Base-by-base conservation (phyloP, 2,329 filamentous ascomycete genomes). In the Curvularia lunata region DNA sequence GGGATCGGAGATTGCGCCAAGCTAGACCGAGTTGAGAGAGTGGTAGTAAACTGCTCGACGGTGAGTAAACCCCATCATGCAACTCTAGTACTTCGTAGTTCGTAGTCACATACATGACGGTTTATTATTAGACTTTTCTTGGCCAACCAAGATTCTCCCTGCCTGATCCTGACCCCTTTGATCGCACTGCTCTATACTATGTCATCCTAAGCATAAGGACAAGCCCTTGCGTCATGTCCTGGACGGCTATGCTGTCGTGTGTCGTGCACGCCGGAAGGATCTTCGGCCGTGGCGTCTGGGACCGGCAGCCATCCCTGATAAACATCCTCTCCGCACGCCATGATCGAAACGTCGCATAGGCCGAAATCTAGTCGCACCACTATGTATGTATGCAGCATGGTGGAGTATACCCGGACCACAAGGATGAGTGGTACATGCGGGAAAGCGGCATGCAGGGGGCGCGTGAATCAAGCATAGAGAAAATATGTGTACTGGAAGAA, bases 1-100 rank as follows among this genome's bases (percentile, higher is more conserved):
- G 41, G 41, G 41, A 43, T 43, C 41, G 41, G 41, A 43, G 41
- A 43, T 43, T 43, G 41, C 41, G 23, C 41, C 41, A 16, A 23
- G 16, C 41, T 43, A 43, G 16, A 27, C 41, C 25, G 23, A 23
- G 41, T 25, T 25, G 41, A 25, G 16, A 47, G n/a, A 23, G 23
- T 4, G 13, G 45, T 12, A 12, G 19, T 42, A 34, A 34, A 34
- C 34, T 34, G 30, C 30, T 9, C 13, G 34, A 37, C 13, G 16
- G n/a, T 6, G 34, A 37, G 16, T 37, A 37, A 37, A 37, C 5
- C 34, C 34, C 34, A n/a, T 43, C 21, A 27, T n/a, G 41, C 41
- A 43, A 27, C 41, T 43, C 41, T 13, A 27, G 34, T 37, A 37
- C 6, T 37, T 37, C n/a, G 5, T 18, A 37, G n/a, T 16, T 37